These are phyloP conservation scores for Pilasporangium apinafurcum DNA, from an alignment of 352 stramenopile genomes.

Conservation along the genomic window DNA sequence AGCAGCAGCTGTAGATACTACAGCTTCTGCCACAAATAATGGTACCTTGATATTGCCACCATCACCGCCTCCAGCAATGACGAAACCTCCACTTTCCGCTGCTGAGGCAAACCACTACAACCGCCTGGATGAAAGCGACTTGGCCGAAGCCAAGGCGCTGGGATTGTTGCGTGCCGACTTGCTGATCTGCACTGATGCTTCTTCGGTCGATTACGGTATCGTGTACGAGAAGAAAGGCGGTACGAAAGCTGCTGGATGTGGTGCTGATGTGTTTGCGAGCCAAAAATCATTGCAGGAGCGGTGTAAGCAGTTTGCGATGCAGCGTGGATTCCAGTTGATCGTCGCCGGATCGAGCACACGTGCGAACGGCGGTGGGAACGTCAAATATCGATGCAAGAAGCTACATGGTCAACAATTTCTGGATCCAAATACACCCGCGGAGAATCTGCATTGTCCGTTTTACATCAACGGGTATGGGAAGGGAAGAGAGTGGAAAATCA, in stretches of 20 bases:
- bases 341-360: slow-evolving; percentile 63
- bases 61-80: slow-evolving; percentile 9
- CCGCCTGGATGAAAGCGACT: slow-evolving; percentile 53
- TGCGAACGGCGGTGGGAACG: slow-evolving; percentile 62
- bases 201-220: slow-evolving; percentile 51
- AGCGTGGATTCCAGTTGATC: slow-evolving; percentile 66
- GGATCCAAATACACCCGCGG: slow-evolving; percentile 38
- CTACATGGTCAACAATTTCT: slow-evolving; percentile 75
- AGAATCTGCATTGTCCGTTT: slow-evolving; percentile 60
- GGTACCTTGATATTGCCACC: neutral
- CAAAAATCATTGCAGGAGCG: slow-evolving; percentile 66
- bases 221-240: slow-evolving; percentile 75
- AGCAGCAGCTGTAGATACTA: neutral
- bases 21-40: neutral
- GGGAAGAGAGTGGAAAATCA: slow-evolving; percentile 66
- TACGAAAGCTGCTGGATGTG: slow-evolving; percentile 38
- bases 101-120: no score
- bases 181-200: slow-evolving; percentile 32
- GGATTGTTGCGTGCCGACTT: slow-evolving; percentile 42
- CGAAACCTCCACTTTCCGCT: no score
- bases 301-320: slow-evolving; percentile 76
- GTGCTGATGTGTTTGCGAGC: slow-evolving; percentile 44
- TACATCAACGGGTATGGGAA: slow-evolving; percentile 80
- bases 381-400: slow-evolving; percentile 83
- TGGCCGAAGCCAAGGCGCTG: slow-evolving; percentile 34